phyloP scores from a whole-genome alignment of 352 stramenopile genomes.

The Globisporangium canariense region DNA sequence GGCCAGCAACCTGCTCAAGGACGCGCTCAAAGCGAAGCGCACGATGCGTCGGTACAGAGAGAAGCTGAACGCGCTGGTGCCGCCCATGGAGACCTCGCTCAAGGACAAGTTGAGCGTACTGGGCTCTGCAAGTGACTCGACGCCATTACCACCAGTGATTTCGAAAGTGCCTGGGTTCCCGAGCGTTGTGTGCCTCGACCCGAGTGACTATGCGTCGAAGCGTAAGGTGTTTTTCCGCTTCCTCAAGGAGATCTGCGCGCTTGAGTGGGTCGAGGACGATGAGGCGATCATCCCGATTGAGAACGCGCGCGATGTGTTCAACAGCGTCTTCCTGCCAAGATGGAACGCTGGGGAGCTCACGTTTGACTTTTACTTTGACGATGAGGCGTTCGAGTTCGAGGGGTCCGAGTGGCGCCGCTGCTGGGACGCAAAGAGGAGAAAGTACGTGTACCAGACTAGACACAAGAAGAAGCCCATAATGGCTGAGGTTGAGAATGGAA shows the following conservation, averaged over 20 bases:
- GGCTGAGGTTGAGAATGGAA: background rate
- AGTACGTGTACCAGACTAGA: constrained; percentile 35
- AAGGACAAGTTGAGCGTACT: constrained; percentile 9
- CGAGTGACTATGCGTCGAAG: constrained; percentile 35
- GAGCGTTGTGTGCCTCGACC: constrained; percentile 25
- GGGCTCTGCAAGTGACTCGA: background rate
- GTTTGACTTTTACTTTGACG: constrained; percentile 61
- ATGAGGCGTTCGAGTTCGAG: constrained; percentile 41
- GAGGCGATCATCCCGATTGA: constrained; percentile 34
- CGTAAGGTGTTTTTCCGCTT: constrained; percentile 48
- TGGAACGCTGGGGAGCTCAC: constrained; percentile 47
- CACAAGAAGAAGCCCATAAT: constrained; percentile 4
- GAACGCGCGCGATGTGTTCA: constrained; percentile 41
- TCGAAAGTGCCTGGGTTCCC: constrained; percentile 34
- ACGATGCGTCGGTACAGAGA: constrained; percentile 44
- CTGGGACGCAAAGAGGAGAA: constrained; percentile 27
- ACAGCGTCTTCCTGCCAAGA: constrained; percentile 35
- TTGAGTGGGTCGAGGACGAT: constrained; percentile 54
- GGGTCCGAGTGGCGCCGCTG: constrained; percentile 29
- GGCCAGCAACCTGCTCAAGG: constrained; percentile 29
- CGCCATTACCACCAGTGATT: background rate
- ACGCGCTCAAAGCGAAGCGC: constrained; percentile 35
- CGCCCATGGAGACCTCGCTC: constrained; percentile 10
- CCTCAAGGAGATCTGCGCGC: constrained; percentile 36
- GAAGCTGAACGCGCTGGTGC: constrained; percentile 30